Evolutionary conservation across 352 stramenopile genomes (phyloP), one percentile per base, ranked within the genome.

Genomic region (Phytophthora rubi): DNA sequence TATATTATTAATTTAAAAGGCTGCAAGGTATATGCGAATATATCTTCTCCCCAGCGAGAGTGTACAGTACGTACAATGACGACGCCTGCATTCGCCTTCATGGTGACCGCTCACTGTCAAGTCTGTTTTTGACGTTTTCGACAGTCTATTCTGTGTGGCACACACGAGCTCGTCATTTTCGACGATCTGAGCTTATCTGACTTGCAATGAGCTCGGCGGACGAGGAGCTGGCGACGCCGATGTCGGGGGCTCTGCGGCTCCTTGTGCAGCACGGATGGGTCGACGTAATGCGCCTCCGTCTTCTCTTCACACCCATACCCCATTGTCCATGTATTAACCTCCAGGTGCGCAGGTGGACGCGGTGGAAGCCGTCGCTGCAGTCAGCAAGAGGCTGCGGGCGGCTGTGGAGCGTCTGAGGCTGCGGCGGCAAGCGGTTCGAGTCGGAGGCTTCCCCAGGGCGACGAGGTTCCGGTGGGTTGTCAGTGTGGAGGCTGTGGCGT

Each of bases 41-140:
- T 30, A 30, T 30, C 26, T 30, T 30, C 26, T 30, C 26, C 26
- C 26, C 26, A 30, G 26, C 26, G 26, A 30, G 26, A 30, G 26
- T 30, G 26, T 3, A 26, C 23, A 26, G 23, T 35, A 68, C 80
- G 70, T 69, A 91, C 85, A 48, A 92, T 82, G 32, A 88, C 75
- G 44, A 92, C 70, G 10, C 67, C 70, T 16, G 73, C 80, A 47
- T 92, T 92, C n/a, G 72, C 76, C 52, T 80, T 83, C 85, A 92
- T 92, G 15, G 10, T 66, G 45, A 32, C 54, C 42, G 23, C 16
- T 52, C 8, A 39, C 8, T 39, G 8, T 13, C 9, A 53, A 58
- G 10, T 33, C n/a, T 21, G 6, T 56, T 10, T 26, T 7, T 53
- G 47, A 15, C 32, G 32, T 23, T 30, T 30, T 30, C 3, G 26